Evolutionary conservation across 768 basidiomycete genomes (phyloP).

Genomic region (Termitomyces sp.): DNA sequence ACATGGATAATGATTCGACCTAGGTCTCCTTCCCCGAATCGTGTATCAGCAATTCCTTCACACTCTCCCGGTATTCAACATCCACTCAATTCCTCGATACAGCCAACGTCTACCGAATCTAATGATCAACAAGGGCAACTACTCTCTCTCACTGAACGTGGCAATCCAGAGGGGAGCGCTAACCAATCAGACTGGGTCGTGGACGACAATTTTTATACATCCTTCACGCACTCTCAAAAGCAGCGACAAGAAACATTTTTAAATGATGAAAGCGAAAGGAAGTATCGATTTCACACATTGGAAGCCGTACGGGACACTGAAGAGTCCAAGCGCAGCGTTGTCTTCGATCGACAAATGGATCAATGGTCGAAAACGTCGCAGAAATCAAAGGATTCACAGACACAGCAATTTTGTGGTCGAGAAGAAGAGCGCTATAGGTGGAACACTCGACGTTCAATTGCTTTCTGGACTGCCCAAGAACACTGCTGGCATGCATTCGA

Average conservation of each 20-base stretch:
- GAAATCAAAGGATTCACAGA: not conserved
- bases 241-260: constrained; percentile 4
- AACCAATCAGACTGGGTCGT: not conserved
- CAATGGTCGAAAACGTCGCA: not conserved
- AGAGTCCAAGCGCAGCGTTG: not conserved
- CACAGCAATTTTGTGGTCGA: not conserved
- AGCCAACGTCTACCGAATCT: not conserved
- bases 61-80: not conserved
- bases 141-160: not conserved
- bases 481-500: not conserved
- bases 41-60: not conserved
- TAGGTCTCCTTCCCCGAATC: not conserved
- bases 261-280: not conserved
- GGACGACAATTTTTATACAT: not conserved
- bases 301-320: not conserved
- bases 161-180: not conserved
- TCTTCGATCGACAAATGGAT: not conserved
- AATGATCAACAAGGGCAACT: not conserved
- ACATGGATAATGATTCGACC: too few relatives aligned
- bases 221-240: constrained; percentile 1
- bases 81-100: not conserved
- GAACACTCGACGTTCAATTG: not conserved
- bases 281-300: not conserved
- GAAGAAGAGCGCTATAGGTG: not conserved
- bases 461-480: not conserved